Evolutionary conservation across 1,139 yeast species (phyloP).

Genomic region (Kurtzmaniella quercitrusa): DNA sequence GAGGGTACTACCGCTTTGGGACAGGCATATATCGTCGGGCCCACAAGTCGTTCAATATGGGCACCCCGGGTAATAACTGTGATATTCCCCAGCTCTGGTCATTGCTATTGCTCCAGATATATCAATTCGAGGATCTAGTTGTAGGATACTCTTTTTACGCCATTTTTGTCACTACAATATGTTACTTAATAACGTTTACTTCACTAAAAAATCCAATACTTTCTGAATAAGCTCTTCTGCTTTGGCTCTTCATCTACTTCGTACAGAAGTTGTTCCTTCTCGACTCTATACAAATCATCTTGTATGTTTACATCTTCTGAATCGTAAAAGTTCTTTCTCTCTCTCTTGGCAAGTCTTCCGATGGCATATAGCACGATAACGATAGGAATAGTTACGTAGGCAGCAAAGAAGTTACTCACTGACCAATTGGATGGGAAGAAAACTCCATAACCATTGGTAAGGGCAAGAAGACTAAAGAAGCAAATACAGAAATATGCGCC

Average conservation of each 20-base stretch:
- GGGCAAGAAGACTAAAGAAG: constrained; percentile 33
- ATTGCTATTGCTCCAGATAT: too few species aligned
- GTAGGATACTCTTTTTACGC: not conserved
- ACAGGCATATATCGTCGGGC: not conserved
- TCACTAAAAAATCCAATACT: not conserved
- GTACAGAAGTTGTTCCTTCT: not conserved
- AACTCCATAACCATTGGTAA: constrained; percentile 51
- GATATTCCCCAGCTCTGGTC: too few species aligned
- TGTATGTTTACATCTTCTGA: not conserved
- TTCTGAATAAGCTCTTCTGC: not conserved
- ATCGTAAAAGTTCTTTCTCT: not conserved
- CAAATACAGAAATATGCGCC: constrained; percentile 40
- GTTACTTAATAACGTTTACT: too few species aligned
- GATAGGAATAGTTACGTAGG: constrained; percentile 43
- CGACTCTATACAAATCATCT: not conserved
- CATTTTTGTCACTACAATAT: too few species aligned
- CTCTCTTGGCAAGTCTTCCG: not conserved
- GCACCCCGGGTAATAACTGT: too few species aligned
- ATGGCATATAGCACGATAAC: constrained; percentile 10
- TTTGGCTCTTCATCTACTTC: not conserved
- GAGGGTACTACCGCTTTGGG: not conserved
- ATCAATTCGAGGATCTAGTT: too few species aligned
- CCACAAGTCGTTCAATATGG: not conserved
- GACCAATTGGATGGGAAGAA: constrained; percentile 43
- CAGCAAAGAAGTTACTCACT: constrained; percentile 48